These are phyloP conservation scores for Plasmodium gallinaceum DNA, from an alignment of 169 alveolate species.

Conservation along the genomic window DNA sequence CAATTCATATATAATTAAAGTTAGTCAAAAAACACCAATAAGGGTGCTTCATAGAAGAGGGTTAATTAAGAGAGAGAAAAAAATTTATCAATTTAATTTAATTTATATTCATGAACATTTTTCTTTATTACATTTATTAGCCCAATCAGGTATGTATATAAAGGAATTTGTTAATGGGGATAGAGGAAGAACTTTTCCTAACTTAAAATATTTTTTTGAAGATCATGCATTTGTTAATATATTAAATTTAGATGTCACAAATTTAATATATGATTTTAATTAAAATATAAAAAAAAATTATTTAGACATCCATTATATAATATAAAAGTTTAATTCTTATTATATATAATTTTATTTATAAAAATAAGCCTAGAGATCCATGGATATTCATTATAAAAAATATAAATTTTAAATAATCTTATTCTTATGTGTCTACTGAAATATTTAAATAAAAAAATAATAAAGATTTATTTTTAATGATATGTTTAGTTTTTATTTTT, in stretches of 20 bases:
- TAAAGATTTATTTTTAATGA: too few species aligned
- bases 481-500: too few species aligned
- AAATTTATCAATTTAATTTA: slow-evolving; percentile 82
- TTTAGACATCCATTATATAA: neutral
- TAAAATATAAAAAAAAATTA: neutral
- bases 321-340: too few species aligned
- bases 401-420: too few species aligned
- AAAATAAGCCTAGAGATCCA: neutral
- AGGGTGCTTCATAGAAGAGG: slow-evolving; percentile 93
- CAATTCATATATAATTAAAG: slow-evolving; percentile 11
- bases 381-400: neutral
- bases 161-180: slow-evolving; percentile 94
- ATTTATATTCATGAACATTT: slow-evolving; percentile 87
- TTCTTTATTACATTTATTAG: slow-evolving; percentile 86
- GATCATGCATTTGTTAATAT: slow-evolving; percentile 62
- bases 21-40: slow-evolving; percentile 91
- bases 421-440: too few species aligned
- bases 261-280: slow-evolving; percentile 24
- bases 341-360: too few species aligned
- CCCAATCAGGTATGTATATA: slow-evolving; percentile 93
- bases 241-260: slow-evolving; percentile 71
- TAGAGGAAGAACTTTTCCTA: slow-evolving; percentile 92
- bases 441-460: too few species aligned
- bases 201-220: slow-evolving; percentile 84
- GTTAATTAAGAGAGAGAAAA: slow-evolving; percentile 84